Evolutionary conservation across 192 early-diverging fungal species (phyloP).

Genomic region (Coemansia sp.): DNA sequence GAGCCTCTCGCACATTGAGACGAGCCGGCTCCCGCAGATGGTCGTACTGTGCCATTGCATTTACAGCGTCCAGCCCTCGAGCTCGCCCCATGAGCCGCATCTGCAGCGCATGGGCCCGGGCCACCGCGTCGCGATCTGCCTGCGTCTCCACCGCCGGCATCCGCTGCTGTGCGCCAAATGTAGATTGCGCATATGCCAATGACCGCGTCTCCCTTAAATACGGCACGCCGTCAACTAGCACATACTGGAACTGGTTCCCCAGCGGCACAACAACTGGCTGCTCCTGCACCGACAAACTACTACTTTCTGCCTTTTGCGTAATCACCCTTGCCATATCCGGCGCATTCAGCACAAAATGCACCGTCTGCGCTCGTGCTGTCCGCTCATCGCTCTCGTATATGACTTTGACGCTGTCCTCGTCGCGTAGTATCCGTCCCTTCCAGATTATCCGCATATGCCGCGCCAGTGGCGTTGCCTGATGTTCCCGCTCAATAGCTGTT

Average conservation of each 20-base stretch:
- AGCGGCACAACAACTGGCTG: constrained; percentile 20
- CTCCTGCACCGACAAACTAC: background rate
- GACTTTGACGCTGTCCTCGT: constrained; percentile 13
- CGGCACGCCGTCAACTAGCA: constrained; percentile 43
- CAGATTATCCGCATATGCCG: constrained; percentile 50
- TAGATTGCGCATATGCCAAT: background rate
- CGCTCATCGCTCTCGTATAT: constrained; percentile 9
- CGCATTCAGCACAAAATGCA: constrained; percentile 42
- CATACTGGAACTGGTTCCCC: constrained; percentile 45
- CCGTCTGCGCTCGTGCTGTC: constrained; percentile 13
- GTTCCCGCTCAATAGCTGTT: constrained; percentile 28
- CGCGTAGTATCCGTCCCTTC: constrained; percentile 39
- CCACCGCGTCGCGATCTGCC: background rate
- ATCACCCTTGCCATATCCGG: background rate
- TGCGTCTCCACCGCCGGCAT: background rate
- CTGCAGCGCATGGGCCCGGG: background rate
- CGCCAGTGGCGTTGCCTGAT: constrained; percentile 27
- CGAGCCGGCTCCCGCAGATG: background rate
- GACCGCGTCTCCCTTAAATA: constrained; percentile 28
- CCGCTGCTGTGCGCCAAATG: background rate
- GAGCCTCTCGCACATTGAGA: background rate
- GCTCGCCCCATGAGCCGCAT: background rate
- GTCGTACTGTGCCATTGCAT: constrained; percentile 1
- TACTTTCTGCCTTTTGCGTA: background rate
- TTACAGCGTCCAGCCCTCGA: background rate